These are phyloP conservation scores for Starmerella davenportii DNA, from an alignment of 805 yeast genomes.

Conservation along the genomic window DNA sequence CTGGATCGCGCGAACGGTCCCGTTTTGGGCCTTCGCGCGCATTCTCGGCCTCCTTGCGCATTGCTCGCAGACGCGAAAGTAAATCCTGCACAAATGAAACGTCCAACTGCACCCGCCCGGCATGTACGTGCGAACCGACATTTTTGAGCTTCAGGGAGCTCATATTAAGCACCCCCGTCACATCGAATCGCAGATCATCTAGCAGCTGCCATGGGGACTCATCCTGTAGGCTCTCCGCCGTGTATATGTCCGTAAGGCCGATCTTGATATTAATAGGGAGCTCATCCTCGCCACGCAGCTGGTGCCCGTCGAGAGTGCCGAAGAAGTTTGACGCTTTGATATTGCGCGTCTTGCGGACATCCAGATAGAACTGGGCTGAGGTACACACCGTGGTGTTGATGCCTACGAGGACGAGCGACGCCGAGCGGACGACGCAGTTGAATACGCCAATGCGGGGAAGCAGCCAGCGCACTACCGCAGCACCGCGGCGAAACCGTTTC, in stretches of 20 bases:
- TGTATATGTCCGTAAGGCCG: slow-evolving; percentile 18
- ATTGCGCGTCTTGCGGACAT: slow-evolving; percentile 19
- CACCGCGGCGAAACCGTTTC: slow-evolving; percentile 1
- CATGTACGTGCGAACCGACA: slow-evolving; percentile 18
- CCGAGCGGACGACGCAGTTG: slow-evolving; percentile 17
- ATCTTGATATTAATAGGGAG: slow-evolving; percentile 19
- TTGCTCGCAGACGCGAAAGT: background rate
- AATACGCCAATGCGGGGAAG: slow-evolving; percentile 16
- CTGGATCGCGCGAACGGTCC: background rate
- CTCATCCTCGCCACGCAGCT: slow-evolving; percentile 17
- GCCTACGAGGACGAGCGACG: slow-evolving; percentile 17
- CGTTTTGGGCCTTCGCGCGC: background rate
- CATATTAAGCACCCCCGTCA: slow-evolving; percentile 21
- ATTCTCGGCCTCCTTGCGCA: background rate
- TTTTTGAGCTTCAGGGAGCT: slow-evolving; percentile 21
- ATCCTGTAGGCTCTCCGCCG: slow-evolving; percentile 18
- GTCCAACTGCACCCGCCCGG: slow-evolving; percentile 19
- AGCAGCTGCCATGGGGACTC: slow-evolving; percentile 21
- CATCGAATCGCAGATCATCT: slow-evolving; percentile 19
- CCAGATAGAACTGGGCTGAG: slow-evolving; percentile 17
- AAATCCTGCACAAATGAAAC: slow-evolving; percentile 12
- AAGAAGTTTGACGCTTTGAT: slow-evolving; percentile 17
- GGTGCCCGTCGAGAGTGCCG: slow-evolving; percentile 23
- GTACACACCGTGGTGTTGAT: slow-evolving; percentile 20
- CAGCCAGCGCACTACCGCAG: slow-evolving; percentile 13